Base-by-base conservation (phyloP, 495 filamentous ascomycete species). In the Aspergillus mulundensis region DNA sequence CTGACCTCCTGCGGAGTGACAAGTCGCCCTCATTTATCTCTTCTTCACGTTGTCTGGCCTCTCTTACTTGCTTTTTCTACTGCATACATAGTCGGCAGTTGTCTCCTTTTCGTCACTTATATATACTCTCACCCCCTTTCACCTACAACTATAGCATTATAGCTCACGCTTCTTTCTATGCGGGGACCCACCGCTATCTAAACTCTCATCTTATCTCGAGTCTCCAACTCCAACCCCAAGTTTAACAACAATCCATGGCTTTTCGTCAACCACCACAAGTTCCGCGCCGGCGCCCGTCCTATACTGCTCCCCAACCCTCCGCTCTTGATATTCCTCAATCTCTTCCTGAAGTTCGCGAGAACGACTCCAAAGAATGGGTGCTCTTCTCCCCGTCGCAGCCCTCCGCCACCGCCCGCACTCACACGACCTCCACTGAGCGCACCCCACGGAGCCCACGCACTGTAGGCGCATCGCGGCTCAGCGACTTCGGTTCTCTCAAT, bases 321-420 rank as follows among this genome's bases (percentile, higher is more conserved):
- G 30, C 61, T 3, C 63, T 76, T 16, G 69, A 72, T 40, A 58
- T 67, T 38, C 73, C 74, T 5, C 66, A 74, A 34, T 64, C 73
- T 32, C 54, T 64, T 5, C 45, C 63, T 5, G 70, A 78, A 20
- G 73, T 66, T 60, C 57, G 65, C 52, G 59, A 70, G 57, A 83
- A 87, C 63, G 88, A 95, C 48, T 83, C 89, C 4, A 85, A 91
- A 66, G 92, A 96, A 84, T 97, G 94, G 95, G 85, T 98, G 42
- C 83, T 98, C 60, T 98, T 98, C 73, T 90, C 90, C 11, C 91
- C 91, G 4, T 76, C 81, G 16, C 70, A 67, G 32, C 74, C 82
- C 36, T 83, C 85, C 7, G 78, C 75, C 21, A 83, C 81, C 43
- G 80, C 84, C 36, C 80, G 80, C 16, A 88, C 86, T 0, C 85